phyloP scores from a whole-genome alignment of 345 rosid species.

The Ailanthus altissimus region DNA sequence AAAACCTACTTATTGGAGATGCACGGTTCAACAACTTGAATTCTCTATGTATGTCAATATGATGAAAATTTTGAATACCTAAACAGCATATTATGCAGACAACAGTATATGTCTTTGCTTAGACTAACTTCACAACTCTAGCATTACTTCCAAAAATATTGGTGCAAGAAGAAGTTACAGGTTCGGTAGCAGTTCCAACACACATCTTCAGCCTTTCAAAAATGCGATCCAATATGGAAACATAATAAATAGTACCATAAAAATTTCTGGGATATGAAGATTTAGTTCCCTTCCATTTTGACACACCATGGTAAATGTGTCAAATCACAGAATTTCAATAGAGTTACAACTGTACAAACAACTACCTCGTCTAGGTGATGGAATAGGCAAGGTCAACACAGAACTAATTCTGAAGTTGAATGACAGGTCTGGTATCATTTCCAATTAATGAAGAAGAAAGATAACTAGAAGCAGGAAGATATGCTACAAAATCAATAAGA shows the following conservation, averaged over 20 bases:
- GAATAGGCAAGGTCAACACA: background rate
- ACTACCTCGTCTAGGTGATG: background rate
- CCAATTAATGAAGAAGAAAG: background rate
- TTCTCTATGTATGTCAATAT: background rate
- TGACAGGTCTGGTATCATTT: background rate
- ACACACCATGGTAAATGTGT: background rate
- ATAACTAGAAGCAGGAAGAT: conserved; percentile 1
- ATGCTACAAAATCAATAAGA: background rate
- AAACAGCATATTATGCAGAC: background rate
- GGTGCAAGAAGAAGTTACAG: background rate
- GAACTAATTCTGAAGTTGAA: background rate
- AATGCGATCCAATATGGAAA: background rate
- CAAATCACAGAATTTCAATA: background rate
- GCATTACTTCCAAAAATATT: background rate
- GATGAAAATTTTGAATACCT: background rate
- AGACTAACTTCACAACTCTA: background rate
- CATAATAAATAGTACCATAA: background rate
- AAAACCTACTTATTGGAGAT: background rate
- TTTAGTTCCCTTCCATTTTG: background rate
- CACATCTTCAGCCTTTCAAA: background rate
- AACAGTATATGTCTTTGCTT: background rate
- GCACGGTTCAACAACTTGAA: background rate
- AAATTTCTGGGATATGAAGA: background rate
- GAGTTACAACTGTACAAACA: background rate
- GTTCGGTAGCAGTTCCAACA: background rate